Evolutionary conservation across 768 basidiomycete genomes (phyloP).

Genomic region (Mycena chlorophos): DNA sequence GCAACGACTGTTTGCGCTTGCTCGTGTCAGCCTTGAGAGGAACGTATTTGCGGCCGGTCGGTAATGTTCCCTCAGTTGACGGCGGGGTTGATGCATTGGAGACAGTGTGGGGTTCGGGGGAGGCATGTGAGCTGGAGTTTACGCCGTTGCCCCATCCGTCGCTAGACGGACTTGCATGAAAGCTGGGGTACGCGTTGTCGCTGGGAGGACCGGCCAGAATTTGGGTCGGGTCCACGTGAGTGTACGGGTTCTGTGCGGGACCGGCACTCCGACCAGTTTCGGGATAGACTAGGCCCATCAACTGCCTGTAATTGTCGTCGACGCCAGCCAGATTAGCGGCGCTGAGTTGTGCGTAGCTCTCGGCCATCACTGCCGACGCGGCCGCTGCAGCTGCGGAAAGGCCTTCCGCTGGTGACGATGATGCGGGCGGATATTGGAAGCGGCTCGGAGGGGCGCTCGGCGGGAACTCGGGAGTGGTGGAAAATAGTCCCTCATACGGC

Average conservation of each 20-base stretch:
- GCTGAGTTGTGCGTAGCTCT: conserved; percentile 68
- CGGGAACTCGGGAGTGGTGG: conserved; percentile 32
- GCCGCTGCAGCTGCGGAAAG: conserved; percentile 66
- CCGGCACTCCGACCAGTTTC: conserved; percentile 45
- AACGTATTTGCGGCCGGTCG: conserved; percentile 56
- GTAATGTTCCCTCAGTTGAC: conserved; percentile 53
- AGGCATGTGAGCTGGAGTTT: conserved; percentile 66
- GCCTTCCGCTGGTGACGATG: conserved; percentile 42
- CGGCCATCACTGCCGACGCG: conserved; percentile 69
- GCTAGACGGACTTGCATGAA: conserved; percentile 78
- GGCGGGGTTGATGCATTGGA: conserved; percentile 77
- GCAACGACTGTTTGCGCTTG: conserved; percentile 49
- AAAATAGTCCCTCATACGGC: conserved; percentile 64
- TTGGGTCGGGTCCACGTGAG: conserved; percentile 92
- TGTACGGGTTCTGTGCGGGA: conserved; percentile 52
- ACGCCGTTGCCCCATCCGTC: conserved; percentile 78
- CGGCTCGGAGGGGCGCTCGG: conserved; percentile 14
- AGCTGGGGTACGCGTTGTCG: conserved; percentile 46
- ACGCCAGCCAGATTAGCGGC: conserved; percentile 50
- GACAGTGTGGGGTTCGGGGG: conserved; percentile 70
- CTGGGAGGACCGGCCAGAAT: conserved; percentile 48
- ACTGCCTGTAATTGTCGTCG: conserved; percentile 69
- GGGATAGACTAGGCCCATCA: conserved; percentile 68
- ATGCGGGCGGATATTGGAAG: conserved; percentile 28
- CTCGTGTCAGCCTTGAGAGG: conserved; percentile 62